Conservation (phyloP, 23 red algal genomes). For the Gracilariopsis chorda region DNA sequence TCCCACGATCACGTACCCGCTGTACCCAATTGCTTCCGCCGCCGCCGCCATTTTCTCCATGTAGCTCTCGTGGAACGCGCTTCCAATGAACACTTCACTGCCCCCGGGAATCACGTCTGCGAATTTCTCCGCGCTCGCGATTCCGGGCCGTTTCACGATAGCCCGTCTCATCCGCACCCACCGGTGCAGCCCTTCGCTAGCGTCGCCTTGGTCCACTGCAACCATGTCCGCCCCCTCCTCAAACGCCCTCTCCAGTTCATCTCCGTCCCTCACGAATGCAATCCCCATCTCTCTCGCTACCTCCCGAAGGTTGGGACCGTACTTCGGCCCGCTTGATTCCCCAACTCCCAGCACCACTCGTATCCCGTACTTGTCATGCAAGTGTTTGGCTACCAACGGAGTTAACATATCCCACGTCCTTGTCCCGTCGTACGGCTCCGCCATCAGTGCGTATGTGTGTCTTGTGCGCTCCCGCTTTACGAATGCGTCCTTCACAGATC, state of each 20-base stretch:
- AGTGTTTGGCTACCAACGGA: slow-evolving; percentile 25
- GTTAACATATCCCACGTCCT: slow-evolving; percentile 30
- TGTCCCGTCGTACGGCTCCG: slow-evolving; percentile 77
- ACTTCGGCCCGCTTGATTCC: slow-evolving; percentile 62
- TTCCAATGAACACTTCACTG: slow-evolving; percentile 34
- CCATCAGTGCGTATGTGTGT: slow-evolving; percentile 18
- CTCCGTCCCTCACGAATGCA: background rate
- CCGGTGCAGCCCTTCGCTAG: background rate
- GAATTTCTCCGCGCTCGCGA: slow-evolving; percentile 74
- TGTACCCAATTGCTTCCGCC: slow-evolving; percentile 24
- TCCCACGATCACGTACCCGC: slow-evolving; percentile 35
- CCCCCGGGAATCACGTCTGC: slow-evolving; percentile 6
- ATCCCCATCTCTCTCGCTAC: slow-evolving; percentile 23
- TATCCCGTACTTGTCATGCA: slow-evolving; percentile 1
- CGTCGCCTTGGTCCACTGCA: slow-evolving; percentile 40
- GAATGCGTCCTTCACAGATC: background rate
- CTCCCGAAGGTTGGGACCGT: slow-evolving; percentile 48
- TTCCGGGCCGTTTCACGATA: slow-evolving; percentile 68
- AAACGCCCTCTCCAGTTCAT: background rate
- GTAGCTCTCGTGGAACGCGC: slow-evolving; percentile 69
- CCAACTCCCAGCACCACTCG: slow-evolving; percentile 47
- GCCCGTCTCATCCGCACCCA: slow-evolving; percentile 58
- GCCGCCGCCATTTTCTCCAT: slow-evolving; percentile 62
- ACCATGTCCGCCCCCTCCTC: background rate
- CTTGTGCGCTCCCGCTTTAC: background rate